Evolutionary conservation across 2,329 filamentous ascomycete genomes (phyloP).

Genomic region (Gaeumannomyces tritici): DNA sequence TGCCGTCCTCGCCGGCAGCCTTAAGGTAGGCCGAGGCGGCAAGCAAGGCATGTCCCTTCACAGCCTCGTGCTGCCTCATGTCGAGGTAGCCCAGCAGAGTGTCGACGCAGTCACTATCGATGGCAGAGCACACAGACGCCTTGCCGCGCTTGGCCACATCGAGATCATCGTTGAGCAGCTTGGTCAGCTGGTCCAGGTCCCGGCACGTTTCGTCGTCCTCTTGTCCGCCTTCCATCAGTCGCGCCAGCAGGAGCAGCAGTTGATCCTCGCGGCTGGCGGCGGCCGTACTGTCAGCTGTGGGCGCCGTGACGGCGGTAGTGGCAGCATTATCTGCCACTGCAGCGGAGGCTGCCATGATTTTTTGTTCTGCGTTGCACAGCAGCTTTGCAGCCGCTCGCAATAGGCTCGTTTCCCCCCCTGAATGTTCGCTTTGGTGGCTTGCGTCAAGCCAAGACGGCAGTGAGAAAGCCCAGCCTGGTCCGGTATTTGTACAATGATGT

Average conservation of each 20-base stretch:
- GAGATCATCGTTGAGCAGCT: constrained; percentile 47
- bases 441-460: neutral
- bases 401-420: neutral
- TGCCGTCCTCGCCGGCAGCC: constrained; percentile 60
- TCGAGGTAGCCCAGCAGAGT: constrained; percentile 82
- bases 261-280: constrained; percentile 41
- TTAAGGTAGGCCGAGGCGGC: constrained; percentile 78
- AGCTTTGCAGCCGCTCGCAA: neutral
- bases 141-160: constrained; percentile 32
- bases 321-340: neutral
- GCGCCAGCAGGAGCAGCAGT: constrained; percentile 71
- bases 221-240: constrained; percentile 82
- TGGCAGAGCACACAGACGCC: constrained; percentile 46
- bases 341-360: neutral
- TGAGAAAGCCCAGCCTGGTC: neutral
- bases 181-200: constrained; percentile 49
- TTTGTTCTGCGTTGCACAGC: neutral
- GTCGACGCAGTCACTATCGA: constrained; percentile 70
- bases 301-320: neutral
- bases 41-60: constrained; percentile 74
- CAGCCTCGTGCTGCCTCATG: constrained; percentile 62
- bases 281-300: neutral
- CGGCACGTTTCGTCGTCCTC: constrained; percentile 64
- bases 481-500: neutral
- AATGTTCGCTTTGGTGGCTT: neutral